Evolutionary conservation across 257 asterid species (phyloP).

Genomic region (Ilex asprella): DNA sequence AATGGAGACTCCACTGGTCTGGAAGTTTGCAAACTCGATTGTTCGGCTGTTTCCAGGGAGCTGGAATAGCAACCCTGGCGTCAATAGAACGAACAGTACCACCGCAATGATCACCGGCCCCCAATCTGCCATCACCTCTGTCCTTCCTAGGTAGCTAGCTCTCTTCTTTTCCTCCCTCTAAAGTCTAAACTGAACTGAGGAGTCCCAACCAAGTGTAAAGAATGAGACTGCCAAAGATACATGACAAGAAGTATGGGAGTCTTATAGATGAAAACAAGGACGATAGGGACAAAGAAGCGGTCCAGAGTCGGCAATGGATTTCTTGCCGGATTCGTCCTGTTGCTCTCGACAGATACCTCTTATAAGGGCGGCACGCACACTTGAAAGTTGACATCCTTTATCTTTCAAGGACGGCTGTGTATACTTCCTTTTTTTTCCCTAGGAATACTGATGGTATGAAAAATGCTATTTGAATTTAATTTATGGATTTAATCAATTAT

Average conservation of each 20-base stretch:
- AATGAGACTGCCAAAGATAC: slow-evolving; percentile 18
- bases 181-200: background rate
- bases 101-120: slow-evolving; percentile 43
- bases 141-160: too few species aligned
- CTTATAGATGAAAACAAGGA: background rate
- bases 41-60: slow-evolving; percentile 34
- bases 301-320: background rate
- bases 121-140: slow-evolving; percentile 34
- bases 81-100: slow-evolving; percentile 31
- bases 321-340: too few species aligned
- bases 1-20: slow-evolving; percentile 41
- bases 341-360: too few species aligned
- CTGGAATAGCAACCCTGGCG: slow-evolving; percentile 46
- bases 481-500: too few species aligned
- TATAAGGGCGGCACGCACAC: too few species aligned
- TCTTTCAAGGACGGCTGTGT: too few species aligned
- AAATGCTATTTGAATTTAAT: too few species aligned
- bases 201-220: background rate
- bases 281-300: background rate
- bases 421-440: too few species aligned
- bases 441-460: too few species aligned
- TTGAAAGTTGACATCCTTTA: too few species aligned
- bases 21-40: slow-evolving; percentile 38
- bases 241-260: slow-evolving; percentile 14
- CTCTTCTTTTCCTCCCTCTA: background rate